A percentile compares a stretch with the other conserved stretches of the same genome.
Conservation (phyloP, 2,329 filamentous ascomycete species). For the Fusarium pseudocircinatum region DNA sequence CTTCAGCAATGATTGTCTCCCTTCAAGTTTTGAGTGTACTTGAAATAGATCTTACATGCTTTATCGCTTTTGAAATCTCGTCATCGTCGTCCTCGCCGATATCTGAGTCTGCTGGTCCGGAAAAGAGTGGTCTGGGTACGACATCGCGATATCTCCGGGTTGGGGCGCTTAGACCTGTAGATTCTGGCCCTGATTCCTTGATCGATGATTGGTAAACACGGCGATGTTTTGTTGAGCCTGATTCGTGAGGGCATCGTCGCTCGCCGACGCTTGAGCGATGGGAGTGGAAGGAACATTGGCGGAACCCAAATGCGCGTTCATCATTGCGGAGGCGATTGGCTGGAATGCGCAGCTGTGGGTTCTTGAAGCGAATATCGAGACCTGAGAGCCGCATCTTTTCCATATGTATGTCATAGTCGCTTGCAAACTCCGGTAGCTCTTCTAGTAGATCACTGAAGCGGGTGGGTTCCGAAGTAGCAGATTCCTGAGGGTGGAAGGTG, state of each 20-base stretch:
- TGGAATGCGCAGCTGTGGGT: slow-evolving; percentile 67
- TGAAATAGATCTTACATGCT: slow-evolving; percentile 46
- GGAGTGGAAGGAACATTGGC: slow-evolving; percentile 69
- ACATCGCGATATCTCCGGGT: slow-evolving; percentile 34
- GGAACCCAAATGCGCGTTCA: slow-evolving; percentile 68
- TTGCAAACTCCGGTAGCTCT: slow-evolving; percentile 56
- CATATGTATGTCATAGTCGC: slow-evolving; percentile 63
- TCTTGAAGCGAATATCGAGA: slow-evolving; percentile 65
- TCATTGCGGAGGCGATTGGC: slow-evolving; percentile 65
- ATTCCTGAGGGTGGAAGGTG: slow-evolving; percentile 44
- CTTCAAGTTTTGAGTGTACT: slow-evolving; percentile 43
- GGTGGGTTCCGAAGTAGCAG: slow-evolving; percentile 44
- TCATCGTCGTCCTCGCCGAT: slow-evolving; percentile 46
- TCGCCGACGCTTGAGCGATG: slow-evolving; percentile 65
- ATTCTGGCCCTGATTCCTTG: slow-evolving; percentile 23
- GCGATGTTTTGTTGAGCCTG: slow-evolving; percentile 26
- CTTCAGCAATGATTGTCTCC: neutral
- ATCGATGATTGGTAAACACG: neutral
- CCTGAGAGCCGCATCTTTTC: slow-evolving; percentile 61
- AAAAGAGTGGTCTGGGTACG: slow-evolving; percentile 45
- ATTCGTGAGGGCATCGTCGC: slow-evolving; percentile 60
- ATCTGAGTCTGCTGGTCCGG: slow-evolving; percentile 29
- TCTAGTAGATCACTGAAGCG: slow-evolving; percentile 57
- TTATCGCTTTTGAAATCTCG: slow-evolving; percentile 42
- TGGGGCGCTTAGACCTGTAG: slow-evolving; percentile 36